phyloP scores from a whole-genome alignment of 140 eudicot species.

The Erigeron philadelphicus region DNA sequence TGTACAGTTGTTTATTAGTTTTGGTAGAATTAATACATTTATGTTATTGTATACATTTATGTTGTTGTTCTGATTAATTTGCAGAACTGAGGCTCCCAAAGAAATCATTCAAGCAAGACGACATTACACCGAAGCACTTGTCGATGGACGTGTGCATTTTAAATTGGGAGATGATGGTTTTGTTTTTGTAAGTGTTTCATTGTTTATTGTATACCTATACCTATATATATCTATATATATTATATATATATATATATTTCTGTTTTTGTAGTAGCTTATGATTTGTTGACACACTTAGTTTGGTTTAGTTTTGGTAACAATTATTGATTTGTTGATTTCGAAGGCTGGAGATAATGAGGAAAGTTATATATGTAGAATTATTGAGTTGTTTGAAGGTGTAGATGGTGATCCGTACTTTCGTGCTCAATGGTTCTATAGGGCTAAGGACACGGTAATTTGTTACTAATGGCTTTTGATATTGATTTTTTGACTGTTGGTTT shows the following conservation, averaged over 20 bases:
- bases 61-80: not conserved
- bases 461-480: not conserved
- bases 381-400: conserved; percentile 69
- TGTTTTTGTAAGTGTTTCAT: conserved; percentile 26
- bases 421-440: conserved; percentile 83
- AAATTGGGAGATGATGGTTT: conserved; percentile 43
- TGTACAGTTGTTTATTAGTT: too few relatives aligned
- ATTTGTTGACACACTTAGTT: not conserved
- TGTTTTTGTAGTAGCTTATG: not conserved
- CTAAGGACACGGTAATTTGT: conserved; percentile 58
- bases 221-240: too few relatives aligned
- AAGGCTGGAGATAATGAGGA: conserved; percentile 48
- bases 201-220: not conserved
- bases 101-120: conserved; percentile 35
- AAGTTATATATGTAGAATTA: conserved; percentile 53
- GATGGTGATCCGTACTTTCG: conserved; percentile 45
- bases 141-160: conserved; percentile 35
- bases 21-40: too few relatives aligned
- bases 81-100: conserved; percentile 18
- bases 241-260: not conserved
- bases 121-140: conserved; percentile 35
- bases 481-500: not conserved
- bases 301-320: not conserved
- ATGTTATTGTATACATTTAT: too few relatives aligned
- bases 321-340: not conserved